Conservation (phyloP, 2,329 filamentous ascomycete genomes). For the Oidium heveae region DNA sequence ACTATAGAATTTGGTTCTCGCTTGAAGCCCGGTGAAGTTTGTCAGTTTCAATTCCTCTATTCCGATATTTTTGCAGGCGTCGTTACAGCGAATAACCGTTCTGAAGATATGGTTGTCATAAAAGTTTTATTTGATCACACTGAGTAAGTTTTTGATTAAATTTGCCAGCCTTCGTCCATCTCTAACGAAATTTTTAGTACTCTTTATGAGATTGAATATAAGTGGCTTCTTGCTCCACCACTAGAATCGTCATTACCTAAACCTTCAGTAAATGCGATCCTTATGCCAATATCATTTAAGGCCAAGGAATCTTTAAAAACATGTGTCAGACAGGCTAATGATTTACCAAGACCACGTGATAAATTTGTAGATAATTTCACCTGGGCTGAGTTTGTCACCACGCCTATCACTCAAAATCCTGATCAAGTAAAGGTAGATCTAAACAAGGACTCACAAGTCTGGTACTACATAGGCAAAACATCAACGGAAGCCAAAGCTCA, state of each 20-base stretch:
- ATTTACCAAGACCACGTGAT: conserved; percentile 38
- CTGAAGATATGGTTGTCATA: conserved; percentile 52
- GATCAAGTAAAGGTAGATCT: conserved; percentile 47
- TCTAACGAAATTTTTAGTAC: conserved; percentile 23
- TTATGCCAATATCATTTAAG: conserved; percentile 37
- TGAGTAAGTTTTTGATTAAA: neutral
- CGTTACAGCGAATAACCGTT: conserved; percentile 56
- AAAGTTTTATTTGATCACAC: conserved; percentile 25
- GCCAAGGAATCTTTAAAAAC: conserved; percentile 43
- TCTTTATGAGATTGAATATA: conserved; percentile 58
- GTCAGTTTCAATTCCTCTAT: conserved; percentile 65
- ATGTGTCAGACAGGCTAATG: conserved; percentile 31
- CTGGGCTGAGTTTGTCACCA: conserved; percentile 58
- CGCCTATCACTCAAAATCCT: conserved; percentile 28
- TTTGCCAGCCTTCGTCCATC: too few relatives aligned
- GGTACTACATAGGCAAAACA: conserved; percentile 64
- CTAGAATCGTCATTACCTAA: conserved; percentile 48
- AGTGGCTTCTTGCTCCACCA: conserved; percentile 51
- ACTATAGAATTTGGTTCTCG: conserved; percentile 42
- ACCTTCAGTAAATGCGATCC: conserved; percentile 46
- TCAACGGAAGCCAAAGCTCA: conserved; percentile 82
- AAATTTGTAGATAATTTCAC: conserved; percentile 40
- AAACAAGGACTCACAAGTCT: conserved; percentile 47
- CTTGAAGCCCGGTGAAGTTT: conserved; percentile 47
- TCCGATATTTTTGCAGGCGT: conserved; percentile 79